A percentile compares a stretch with the other conserved stretches of the same genome.
Evolutionary conservation across 805 yeast genomes (phyloP).

Genomic region (Candida ficus): DNA sequence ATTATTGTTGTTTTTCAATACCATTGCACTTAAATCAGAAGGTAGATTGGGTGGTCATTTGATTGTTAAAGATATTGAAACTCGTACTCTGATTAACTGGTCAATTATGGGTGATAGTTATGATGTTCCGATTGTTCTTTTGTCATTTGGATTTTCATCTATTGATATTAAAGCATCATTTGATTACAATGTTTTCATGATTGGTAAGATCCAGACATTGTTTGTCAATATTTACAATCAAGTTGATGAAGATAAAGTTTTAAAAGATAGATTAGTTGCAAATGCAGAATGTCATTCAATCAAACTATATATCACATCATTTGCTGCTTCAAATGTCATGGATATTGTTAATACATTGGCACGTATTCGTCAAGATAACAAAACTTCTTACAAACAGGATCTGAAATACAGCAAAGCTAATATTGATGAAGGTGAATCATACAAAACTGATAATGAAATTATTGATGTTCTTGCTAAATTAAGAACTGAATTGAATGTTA

Average conservation of each 20-base stretch:
- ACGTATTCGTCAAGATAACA: constrained; percentile 70
- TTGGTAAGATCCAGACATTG: constrained; percentile 46
- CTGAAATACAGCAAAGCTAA: too few species aligned
- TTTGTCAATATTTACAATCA: constrained; percentile 64
- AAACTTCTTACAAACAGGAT: constrained; percentile 54
- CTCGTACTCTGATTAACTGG: constrained; percentile 73
- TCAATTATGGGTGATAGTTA: constrained; percentile 38
- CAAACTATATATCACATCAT: constrained; percentile 67
- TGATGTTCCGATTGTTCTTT: constrained; percentile 62
- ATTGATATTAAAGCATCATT: constrained; percentile 61
- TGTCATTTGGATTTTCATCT: constrained; percentile 51
- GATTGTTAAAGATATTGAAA: constrained; percentile 40
- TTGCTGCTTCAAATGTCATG: constrained; percentile 77
- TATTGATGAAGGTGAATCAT: not conserved
- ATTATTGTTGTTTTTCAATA: constrained; percentile 54
- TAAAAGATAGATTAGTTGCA: constrained; percentile 59
- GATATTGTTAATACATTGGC: constrained; percentile 70
- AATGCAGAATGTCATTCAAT: constrained; percentile 44
- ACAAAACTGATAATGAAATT: constrained; percentile 18
- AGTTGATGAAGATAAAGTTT: constrained; percentile 38
- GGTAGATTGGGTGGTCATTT: constrained; percentile 81
- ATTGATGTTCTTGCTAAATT: constrained; percentile 34
- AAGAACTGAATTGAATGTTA: constrained; percentile 63
- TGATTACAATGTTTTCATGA: constrained; percentile 81
- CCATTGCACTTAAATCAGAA: constrained; percentile 45